Evolutionary conservation across 495 filamentous ascomycete species (phyloP).

Genomic region (Xylaria scruposa): DNA sequence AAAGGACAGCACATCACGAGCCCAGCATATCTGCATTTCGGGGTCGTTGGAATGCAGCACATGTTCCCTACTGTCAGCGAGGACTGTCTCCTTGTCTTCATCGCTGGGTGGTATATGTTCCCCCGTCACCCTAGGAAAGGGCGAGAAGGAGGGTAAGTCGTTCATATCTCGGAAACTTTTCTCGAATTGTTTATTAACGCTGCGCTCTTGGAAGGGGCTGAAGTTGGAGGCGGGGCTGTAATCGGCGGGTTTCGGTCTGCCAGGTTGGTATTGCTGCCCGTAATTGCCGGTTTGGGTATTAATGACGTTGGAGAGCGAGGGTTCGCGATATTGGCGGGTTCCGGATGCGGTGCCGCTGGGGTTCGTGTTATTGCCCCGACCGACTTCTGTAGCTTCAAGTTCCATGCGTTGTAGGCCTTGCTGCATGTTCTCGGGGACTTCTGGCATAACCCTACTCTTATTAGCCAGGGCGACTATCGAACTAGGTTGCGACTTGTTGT

Average conservation of each 20-base stretch:
- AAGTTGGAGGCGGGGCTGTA: constrained; percentile 49
- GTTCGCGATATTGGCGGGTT: constrained; percentile 44
- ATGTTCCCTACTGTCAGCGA: constrained; percentile 79
- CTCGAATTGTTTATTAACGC: constrained; percentile 33
- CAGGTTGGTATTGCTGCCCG: constrained; percentile 42
- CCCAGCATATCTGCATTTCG: constrained; percentile 96
- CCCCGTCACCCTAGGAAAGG: constrained; percentile 85
- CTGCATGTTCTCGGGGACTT: constrained; percentile 80
- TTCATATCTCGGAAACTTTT: constrained; percentile 42
- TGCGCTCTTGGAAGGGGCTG: constrained; percentile 52
- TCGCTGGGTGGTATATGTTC: constrained; percentile 93
- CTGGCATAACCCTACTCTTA: constrained; percentile 60
- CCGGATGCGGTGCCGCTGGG: constrained; percentile 34
- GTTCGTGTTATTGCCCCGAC: constrained; percentile 35
- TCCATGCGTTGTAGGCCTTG: constrained; percentile 89
- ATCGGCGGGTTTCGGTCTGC: constrained; percentile 31
- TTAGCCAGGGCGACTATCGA: constrained; percentile 17
- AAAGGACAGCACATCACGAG: constrained; percentile 87
- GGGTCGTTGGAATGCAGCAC: constrained; percentile 95
- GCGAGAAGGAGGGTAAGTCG: constrained; percentile 83
- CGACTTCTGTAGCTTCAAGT: constrained; percentile 68
- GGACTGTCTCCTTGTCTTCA: constrained; percentile 86
- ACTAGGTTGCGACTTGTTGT: neutral
- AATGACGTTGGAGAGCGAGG: constrained; percentile 40
- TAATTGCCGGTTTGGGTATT: constrained; percentile 38